A percentile compares a stretch with the other conserved stretches of the same genome.
phyloP scores from a whole-genome alignment of 495 filamentous ascomycete species.

The Penicillium desertorum region DNA sequence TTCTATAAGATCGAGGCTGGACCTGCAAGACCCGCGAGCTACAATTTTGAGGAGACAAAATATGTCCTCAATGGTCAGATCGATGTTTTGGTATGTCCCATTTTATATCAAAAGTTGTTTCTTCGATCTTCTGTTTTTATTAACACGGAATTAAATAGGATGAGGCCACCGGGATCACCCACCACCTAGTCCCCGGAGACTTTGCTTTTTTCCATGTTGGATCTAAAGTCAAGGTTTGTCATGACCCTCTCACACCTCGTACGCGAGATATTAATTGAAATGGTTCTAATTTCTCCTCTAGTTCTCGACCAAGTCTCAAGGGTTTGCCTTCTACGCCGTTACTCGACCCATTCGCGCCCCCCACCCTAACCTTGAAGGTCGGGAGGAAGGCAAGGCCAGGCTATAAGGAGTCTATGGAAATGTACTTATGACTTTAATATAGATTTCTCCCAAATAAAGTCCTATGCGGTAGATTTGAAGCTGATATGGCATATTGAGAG shows the following conservation, averaged over 20 bases:
- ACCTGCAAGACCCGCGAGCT: constrained; percentile 26
- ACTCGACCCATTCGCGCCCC: constrained; percentile 29
- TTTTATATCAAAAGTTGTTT: neutral
- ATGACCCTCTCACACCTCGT: neutral
- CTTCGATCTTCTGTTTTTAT: neutral
- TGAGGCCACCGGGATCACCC: constrained; percentile 35
- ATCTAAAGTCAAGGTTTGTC: constrained; percentile 34
- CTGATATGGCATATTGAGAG: too few species aligned
- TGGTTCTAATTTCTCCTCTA: constrained; percentile 6
- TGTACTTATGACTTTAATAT: neutral
- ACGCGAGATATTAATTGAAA: constrained; percentile 10
- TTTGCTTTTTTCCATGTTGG: constrained; percentile 39
- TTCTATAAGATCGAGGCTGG: constrained; percentile 38
- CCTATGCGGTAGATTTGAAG: neutral
- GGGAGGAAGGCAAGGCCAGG: constrained; percentile 25
- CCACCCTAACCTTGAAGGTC: constrained; percentile 28
- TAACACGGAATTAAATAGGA: constrained; percentile 19
- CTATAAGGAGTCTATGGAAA: constrained; percentile 8
- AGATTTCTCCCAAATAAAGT: neutral
- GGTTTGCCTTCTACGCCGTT: constrained; percentile 34
- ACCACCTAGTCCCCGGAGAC: constrained; percentile 33
- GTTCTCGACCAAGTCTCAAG: constrained; percentile 38
- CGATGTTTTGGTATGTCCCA: constrained; percentile 29
- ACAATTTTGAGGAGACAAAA: constrained; percentile 34
- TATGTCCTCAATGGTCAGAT: constrained; percentile 36